These are phyloP conservation scores for Porphyrellus sp. DNA, from an alignment of 1,284 basidiomycete species.

Conservation along the genomic window DNA sequence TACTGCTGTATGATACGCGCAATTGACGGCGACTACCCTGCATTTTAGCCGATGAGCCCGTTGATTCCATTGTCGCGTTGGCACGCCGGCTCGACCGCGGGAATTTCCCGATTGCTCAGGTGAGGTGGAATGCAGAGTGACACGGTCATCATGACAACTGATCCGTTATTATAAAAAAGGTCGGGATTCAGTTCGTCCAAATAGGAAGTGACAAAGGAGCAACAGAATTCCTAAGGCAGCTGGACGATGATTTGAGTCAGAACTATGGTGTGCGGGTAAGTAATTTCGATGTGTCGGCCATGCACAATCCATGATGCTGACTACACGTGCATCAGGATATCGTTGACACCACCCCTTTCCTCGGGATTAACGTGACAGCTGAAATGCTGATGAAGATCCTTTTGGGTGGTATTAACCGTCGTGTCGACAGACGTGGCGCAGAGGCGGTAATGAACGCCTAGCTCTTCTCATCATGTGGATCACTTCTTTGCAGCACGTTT, in stretches of 20 bases:
- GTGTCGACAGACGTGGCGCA: slow-evolving; percentile 45
- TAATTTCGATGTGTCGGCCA: not conserved
- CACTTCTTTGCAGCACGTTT: not conserved
- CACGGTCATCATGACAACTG: not conserved
- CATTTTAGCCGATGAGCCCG: slow-evolving; percentile 47
- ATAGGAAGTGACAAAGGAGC: slow-evolving; percentile 48
- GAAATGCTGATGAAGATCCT: slow-evolving; percentile 52
- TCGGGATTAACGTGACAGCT: slow-evolving; percentile 38
- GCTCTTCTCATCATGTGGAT: not conserved
- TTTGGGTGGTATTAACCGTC: slow-evolving; percentile 56
- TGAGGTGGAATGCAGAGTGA: slow-evolving; percentile 17
- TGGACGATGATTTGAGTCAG: slow-evolving; percentile 47
- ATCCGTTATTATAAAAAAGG: slow-evolving; percentile 26
- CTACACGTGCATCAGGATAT: slow-evolving; percentile 43
- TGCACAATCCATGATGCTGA: not conserved
- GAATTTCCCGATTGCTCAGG: slow-evolving; percentile 53
- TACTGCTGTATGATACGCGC: not conserved
- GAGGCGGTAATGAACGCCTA: slow-evolving; percentile 26
- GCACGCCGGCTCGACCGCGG: slow-evolving; percentile 48
- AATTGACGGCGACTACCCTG: not conserved
- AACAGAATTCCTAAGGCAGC: slow-evolving; percentile 42
- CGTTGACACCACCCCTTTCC: slow-evolving; percentile 58
- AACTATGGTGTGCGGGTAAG: slow-evolving; percentile 38
- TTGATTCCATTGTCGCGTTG: slow-evolving; percentile 45
- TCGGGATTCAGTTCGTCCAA: slow-evolving; percentile 63